Evolutionary conservation across 495 filamentous ascomycete species (phyloP).

Genomic region (Rostrohypoxylon terebratum): DNA sequence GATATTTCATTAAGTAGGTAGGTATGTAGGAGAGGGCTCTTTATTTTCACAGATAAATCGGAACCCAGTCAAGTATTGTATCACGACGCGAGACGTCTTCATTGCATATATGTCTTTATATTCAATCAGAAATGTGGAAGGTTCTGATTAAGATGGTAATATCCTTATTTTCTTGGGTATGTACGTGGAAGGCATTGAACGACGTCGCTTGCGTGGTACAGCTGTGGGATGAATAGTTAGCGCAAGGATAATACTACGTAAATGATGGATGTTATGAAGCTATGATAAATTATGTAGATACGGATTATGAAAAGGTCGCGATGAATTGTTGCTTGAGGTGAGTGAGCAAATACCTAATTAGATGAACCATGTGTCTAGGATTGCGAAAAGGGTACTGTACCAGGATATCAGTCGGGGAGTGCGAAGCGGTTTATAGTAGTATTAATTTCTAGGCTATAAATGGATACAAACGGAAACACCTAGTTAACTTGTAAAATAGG

Average conservation of each 20-base stretch:
- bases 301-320: background rate
- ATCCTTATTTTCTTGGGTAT: background rate
- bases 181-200: too few species aligned
- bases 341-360: background rate
- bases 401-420: constrained; percentile 20
- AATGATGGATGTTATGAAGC: background rate
- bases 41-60: background rate
- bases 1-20: background rate
- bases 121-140: background rate
- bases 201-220: too few species aligned
- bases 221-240: background rate
- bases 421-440: background rate
- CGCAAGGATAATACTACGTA: background rate
- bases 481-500: background rate
- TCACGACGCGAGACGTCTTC: background rate
- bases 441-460: background rate
- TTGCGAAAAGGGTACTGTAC: background rate
- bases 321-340: background rate
- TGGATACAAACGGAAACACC: background rate
- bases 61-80: background rate
- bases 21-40: background rate
- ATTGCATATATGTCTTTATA: background rate
- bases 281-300: background rate
- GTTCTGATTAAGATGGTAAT: background rate
- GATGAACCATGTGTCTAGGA: background rate